Evolutionary conservation across 2,329 filamentous ascomycete species (phyloP).

Genomic region (Sordariomycetes sp.): DNA sequence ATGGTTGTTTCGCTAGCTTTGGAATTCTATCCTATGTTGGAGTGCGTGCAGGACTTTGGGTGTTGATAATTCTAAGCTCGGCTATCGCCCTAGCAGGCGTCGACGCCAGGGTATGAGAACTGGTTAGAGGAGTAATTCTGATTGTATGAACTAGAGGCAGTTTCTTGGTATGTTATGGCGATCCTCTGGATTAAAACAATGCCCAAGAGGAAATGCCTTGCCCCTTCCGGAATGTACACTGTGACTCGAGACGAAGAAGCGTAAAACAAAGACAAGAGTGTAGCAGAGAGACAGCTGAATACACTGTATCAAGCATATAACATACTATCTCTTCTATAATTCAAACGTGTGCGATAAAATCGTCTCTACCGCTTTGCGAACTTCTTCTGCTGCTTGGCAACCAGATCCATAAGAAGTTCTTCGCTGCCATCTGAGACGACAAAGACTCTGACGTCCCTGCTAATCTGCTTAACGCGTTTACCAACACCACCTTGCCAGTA

Average conservation of each 20-base stretch:
- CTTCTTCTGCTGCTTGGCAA: conserved; percentile 1
- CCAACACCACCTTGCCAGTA: conserved; percentile 28
- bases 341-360: neutral
- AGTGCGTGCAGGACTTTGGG: neutral
- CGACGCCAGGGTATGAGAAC: neutral
- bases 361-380: neutral
- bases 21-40: neutral
- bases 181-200: no score
- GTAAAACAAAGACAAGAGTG: no score
- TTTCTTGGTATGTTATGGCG: no score
- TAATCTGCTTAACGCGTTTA: conserved; percentile 29
- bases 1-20: neutral
- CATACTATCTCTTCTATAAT: neutral
- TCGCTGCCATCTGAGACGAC: conserved; percentile 31
- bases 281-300: no score
- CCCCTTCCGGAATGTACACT: no score
- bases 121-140: no score
- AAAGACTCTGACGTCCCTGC: conserved; percentile 30
- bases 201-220: no score
- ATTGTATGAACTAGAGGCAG: no score
- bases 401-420: conserved; percentile 26
- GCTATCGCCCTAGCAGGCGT: neutral
- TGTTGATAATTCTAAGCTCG: neutral
- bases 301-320: no score
- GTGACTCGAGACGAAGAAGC: no score